Evolutionary conservation across 2,329 filamentous ascomycete genomes (phyloP).

Genomic region (Ophiostoma ips): DNA sequence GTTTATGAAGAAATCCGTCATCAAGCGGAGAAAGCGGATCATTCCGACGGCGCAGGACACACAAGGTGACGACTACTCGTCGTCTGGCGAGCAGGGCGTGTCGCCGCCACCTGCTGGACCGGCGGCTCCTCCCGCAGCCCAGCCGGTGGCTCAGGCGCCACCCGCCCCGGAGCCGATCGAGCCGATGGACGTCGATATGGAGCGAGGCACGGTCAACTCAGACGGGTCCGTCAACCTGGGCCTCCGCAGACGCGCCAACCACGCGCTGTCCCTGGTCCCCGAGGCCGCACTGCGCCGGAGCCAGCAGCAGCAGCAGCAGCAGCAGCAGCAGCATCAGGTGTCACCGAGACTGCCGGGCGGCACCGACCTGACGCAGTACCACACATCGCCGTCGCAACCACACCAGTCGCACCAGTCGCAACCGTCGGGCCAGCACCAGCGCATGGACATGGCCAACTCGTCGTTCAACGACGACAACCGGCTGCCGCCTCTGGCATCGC

Average conservation of each 20-base stretch:
- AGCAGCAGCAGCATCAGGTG: constrained; percentile 18
- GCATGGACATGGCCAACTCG: constrained; percentile 24
- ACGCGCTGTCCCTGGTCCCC: constrained; percentile 32
- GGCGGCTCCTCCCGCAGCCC: neutral
- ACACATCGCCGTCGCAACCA: constrained; percentile 24
- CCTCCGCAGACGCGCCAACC: constrained; percentile 34
- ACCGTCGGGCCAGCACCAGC: constrained; percentile 12
- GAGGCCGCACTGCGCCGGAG: constrained; percentile 29
- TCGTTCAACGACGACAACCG: constrained; percentile 43
- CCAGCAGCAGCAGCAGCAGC: constrained; percentile 18
- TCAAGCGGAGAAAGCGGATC: constrained; percentile 89
- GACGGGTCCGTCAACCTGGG: constrained; percentile 53
- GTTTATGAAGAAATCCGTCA: constrained; percentile 97
- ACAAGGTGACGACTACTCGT: constrained; percentile 26
- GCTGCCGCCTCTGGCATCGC: constrained; percentile 30
- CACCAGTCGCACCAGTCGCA: neutral
- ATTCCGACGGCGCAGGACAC: constrained; percentile 55
- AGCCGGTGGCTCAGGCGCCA: neutral
- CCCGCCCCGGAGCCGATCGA: neutral
- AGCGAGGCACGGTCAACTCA: constrained; percentile 44
- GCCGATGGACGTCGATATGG: constrained; percentile 16
- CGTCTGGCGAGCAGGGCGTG: constrained; percentile 32
- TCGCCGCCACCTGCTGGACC: constrained; percentile 22
- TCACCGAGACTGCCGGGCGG: constrained; percentile 25
- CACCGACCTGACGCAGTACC: constrained; percentile 37